Evolutionary conservation across 2,329 filamentous ascomycete genomes (phyloP), one percentile per base, ranked within the genome.

Genomic region (Conoideocrella luteorostrata): DNA sequence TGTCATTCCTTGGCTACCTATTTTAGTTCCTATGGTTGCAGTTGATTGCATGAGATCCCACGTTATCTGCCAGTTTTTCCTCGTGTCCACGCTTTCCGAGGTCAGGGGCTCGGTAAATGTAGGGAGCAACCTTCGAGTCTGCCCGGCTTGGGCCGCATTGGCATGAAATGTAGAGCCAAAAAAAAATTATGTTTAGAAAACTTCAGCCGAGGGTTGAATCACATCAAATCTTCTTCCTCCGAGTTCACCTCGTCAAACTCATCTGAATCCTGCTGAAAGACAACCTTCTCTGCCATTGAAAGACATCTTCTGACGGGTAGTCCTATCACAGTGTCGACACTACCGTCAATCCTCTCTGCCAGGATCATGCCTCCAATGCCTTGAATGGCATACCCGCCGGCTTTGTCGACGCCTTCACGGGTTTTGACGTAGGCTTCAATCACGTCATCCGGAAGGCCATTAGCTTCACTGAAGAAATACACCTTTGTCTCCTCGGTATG

Each of bases 301-400:
- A 98, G 61, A 11, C 82, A 86, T 52, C 78, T 77, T 54, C 88
- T 77, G 51, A 97, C 73, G 7, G 93, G 93, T 63, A 98, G 63
- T 0, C 93, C 93, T 22, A 98, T 82, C 1, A 97, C 93, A 63
- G 97, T 97, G 70, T 98, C 93, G 56, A 88, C 87, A 43, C 80
- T 82, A 10, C 93, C 93, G 51, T 95, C 87, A 51, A 98, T 86
- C 63, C 77, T 84, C 62, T 96, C 89, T 11, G 98, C 82, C 45
- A 98, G 66, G 47, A 98, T 72, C 61, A 96, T 82, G 7, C 86
- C 84, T 2, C 87, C 93, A 10, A 91, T 71, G 0, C 91, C 93
- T 66, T 98, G 93, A 42, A 98, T 78, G 2, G 88, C 93, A 64
- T 98, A 98, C 0, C 93, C 93, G 2, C 93, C 93, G 0, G 93